These are phyloP conservation scores for Madurella fahalii DNA, from an alignment of 2,329 filamentous ascomycete genomes.

Conservation along the genomic window DNA sequence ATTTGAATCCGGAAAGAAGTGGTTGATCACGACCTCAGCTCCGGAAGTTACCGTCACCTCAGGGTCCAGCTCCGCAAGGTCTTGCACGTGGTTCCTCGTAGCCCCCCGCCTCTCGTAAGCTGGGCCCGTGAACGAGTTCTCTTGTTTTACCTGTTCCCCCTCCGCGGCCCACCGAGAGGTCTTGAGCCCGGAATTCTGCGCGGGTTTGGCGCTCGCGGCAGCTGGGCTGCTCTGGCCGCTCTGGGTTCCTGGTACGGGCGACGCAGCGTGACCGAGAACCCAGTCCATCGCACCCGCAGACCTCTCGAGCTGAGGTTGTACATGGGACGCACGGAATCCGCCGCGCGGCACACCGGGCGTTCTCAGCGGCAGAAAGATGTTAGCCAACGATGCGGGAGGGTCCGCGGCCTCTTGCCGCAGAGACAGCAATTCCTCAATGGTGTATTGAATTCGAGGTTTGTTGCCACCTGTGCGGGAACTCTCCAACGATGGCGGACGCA, in stretches of 20 bases:
- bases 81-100: conserved; percentile 7
- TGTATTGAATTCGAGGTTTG: conserved; percentile 6
- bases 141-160: neutral
- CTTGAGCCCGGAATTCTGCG: conserved; percentile 5
- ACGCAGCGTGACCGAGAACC: conserved; percentile 3
- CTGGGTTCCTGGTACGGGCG: neutral
- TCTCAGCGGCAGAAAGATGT: neutral
- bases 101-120: conserved; percentile 16
- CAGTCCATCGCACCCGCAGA: conserved; percentile 9
- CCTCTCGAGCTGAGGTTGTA: neutral
- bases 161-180: conserved; percentile 17
- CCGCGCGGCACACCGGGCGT: neutral
- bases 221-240: neutral
- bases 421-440: conserved; percentile 4
- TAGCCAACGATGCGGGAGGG: conserved; percentile 3
- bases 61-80: conserved; percentile 14
- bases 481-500: neutral
- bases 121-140: conserved; percentile 16
- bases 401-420: neutral
- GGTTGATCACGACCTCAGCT: conserved; percentile 8
- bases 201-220: neutral
- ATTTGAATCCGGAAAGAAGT: conserved; percentile 4
- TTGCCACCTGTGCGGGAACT: neutral
- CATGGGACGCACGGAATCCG: neutral
- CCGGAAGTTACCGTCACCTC: neutral